phyloP scores from a whole-genome alignment of 345 rosid species.

The Aurinia saxatilis region DNA sequence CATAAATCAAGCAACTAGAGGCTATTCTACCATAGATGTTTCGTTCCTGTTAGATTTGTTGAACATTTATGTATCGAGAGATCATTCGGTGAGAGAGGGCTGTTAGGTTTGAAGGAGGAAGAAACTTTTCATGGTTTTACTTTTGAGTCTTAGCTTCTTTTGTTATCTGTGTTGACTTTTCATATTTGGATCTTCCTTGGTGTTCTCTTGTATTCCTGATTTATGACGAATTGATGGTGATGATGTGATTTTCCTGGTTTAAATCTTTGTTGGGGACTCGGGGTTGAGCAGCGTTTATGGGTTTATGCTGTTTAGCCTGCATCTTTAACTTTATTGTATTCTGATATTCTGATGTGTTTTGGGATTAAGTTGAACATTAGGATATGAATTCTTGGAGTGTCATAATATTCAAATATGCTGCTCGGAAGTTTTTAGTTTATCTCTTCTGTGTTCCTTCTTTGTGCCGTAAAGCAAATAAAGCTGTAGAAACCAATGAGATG shows the following conservation, averaged over 20 bases:
- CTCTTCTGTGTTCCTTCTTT: slow-evolving; percentile 3
- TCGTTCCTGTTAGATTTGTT: neutral
- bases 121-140: neutral
- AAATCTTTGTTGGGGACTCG: no score
- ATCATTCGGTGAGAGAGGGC: no score
- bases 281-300: neutral
- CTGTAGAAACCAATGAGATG: slow-evolving; percentile 85
- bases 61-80: no score
- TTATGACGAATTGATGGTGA: no score
- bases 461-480: slow-evolving; percentile 54
- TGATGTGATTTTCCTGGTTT: no score
- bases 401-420: no score
- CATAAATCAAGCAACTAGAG: neutral
- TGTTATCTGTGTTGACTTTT: no score
- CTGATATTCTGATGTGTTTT: neutral
- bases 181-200: no score
- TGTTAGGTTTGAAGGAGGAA: neutral
- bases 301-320: neutral
- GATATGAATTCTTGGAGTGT: no score
- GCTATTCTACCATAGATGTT: neutral
- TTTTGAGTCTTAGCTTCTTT: neutral
- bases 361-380: neutral
- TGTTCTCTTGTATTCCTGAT: no score
- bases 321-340: neutral
- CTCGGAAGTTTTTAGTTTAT: neutral